Percentiles rank a stretch among this genome's conserved stretches.
Evolutionary conservation across 345 rosid genomes (phyloP).

Genomic region (Aquilaria yunnanensis): DNA sequence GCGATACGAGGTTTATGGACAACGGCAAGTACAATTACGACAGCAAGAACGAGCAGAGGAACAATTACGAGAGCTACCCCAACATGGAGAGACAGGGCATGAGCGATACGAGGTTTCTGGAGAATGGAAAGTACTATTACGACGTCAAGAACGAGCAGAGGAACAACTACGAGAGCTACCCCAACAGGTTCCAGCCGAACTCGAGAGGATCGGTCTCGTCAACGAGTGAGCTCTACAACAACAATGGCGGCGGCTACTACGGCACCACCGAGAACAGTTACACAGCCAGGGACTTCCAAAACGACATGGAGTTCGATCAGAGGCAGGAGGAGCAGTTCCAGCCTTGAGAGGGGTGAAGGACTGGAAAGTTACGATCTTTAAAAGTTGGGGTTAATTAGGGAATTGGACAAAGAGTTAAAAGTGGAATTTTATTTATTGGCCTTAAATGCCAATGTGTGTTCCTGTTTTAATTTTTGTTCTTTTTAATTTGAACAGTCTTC

Average conservation of each 20-base stretch:
- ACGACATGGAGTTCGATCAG: slow-evolving; percentile 14
- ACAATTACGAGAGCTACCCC: slow-evolving; percentile 7
- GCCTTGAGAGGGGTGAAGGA: slow-evolving; percentile 12
- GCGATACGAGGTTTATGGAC: slow-evolving; percentile 41
- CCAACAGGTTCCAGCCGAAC: slow-evolving; percentile 13
- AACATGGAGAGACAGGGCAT: slow-evolving; percentile 32
- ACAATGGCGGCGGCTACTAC: not conserved
- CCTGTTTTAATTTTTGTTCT: too few species aligned
- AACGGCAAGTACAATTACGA: slow-evolving; percentile 31
- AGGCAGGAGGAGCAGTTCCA: slow-evolving; percentile 10
- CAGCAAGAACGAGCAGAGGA: not conserved
- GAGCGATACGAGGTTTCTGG: slow-evolving; percentile 47
- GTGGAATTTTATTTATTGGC: too few species aligned
- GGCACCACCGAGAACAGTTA: not conserved
- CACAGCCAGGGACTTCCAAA: slow-evolving; percentile 4
- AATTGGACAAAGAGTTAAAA: too few species aligned
- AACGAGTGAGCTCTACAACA: not conserved
- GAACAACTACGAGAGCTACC: slow-evolving; percentile 19
- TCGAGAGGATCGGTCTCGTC: slow-evolving; percentile 7
- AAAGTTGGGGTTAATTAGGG: not conserved
- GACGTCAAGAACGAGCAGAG: slow-evolving; percentile 13
- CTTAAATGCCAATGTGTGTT: too few species aligned
- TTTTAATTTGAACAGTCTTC: too few species aligned
- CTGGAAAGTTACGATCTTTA: slow-evolving; percentile 1
- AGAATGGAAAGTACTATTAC: slow-evolving; percentile 32